phyloP scores from a whole-genome alignment of 2,329 filamentous ascomycete species.

The Epichloe gansuensis region DNA sequence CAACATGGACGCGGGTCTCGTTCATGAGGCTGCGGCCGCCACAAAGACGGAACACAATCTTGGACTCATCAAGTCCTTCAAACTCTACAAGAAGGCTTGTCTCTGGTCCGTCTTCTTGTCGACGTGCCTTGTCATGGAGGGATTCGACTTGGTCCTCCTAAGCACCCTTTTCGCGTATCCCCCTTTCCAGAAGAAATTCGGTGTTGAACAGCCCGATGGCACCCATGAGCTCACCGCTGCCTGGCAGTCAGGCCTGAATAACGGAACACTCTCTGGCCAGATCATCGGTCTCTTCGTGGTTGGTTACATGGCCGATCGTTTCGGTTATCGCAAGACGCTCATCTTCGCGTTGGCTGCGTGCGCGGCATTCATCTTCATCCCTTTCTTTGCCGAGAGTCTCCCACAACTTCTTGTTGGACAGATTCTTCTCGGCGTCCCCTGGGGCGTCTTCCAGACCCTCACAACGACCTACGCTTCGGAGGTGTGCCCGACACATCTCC shows the following conservation, averaged over 20 bases:
- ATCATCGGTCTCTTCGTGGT: conserved; percentile 37
- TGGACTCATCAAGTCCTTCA: conserved; percentile 22
- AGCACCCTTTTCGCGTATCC: conserved; percentile 28
- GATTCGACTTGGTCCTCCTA: conserved; percentile 28
- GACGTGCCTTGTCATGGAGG: conserved; percentile 26
- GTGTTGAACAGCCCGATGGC: conserved; percentile 20
- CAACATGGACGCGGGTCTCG: conserved; percentile 8
- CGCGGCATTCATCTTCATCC: conserved; percentile 33
- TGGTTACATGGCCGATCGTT: conserved; percentile 33
- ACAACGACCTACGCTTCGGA: conserved; percentile 37
- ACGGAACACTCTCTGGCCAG: conserved; percentile 33
- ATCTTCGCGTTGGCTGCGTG: conserved; percentile 27
- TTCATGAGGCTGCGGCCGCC: conserved; percentile 14
- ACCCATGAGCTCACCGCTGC: conserved; percentile 33
- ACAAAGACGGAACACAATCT: conserved; percentile 22
- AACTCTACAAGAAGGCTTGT: conserved; percentile 25
- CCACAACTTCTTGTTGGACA: conserved; percentile 30
- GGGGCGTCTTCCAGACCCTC: conserved; percentile 34
- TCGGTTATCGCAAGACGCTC: conserved; percentile 35
- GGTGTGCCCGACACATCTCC: conserved; percentile 30
- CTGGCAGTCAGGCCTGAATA: conserved; percentile 40
- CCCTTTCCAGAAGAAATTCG: conserved; percentile 27
- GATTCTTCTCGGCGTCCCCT: conserved; percentile 33
- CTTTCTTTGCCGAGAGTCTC: conserved; percentile 32
- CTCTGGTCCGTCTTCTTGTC: conserved; percentile 26